Percentiles rank a stretch among this genome's conserved stretches.
phyloP scores from a whole-genome alignment of 1,139 yeast genomes.

The Saccharomycopsis hybrid region DNA sequence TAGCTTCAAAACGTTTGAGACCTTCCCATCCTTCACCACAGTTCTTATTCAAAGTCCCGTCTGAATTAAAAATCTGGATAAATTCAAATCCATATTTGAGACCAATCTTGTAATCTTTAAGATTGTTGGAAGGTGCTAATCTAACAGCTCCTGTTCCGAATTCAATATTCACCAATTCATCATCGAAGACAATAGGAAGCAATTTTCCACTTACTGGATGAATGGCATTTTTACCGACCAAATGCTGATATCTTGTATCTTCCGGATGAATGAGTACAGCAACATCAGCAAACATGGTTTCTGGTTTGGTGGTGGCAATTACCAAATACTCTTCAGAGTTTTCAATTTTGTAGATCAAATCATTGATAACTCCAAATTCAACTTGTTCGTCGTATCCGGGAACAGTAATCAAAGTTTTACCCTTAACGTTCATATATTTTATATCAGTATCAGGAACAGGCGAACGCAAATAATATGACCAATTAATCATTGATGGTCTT shows the following conservation, averaged over 20 bases:
- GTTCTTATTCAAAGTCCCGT: slow-evolving; percentile 82
- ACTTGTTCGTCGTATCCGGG: slow-evolving; percentile 88
- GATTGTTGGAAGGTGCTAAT: slow-evolving; percentile 97
- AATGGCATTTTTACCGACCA: slow-evolving; percentile 81
- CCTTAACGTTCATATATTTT: slow-evolving; percentile 82
- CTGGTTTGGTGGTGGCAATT: slow-evolving; percentile 98
- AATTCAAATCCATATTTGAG: slow-evolving; percentile 86
- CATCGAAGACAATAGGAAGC: slow-evolving; percentile 81
- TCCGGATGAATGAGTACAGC: slow-evolving; percentile 97
- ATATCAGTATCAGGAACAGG: slow-evolving; percentile 95
- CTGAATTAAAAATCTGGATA: slow-evolving; percentile 85
- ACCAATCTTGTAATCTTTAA: slow-evolving; percentile 94
- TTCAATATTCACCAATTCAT: slow-evolving; percentile 96
- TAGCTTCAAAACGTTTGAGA: slow-evolving; percentile 89
- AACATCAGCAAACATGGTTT: slow-evolving; percentile 95
- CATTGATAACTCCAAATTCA: slow-evolving; percentile 93
- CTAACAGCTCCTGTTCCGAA: slow-evolving; percentile 99
- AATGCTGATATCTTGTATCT: slow-evolving; percentile 84
- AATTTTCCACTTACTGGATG: slow-evolving; percentile 87
- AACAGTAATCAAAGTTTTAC: slow-evolving; percentile 71
- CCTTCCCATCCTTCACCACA: slow-evolving; percentile 88
- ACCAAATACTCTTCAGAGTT: slow-evolving; percentile 60
- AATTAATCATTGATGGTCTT: slow-evolving; percentile 86
- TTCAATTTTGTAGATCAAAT: slow-evolving; percentile 86
- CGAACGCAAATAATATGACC: slow-evolving; percentile 93